A percentile compares a stretch with the other conserved stretches of the same genome.
These are phyloP conservation scores for Naumovozyma castellii DNA, from an alignment of 805 yeast genomes.

Conservation along the genomic window DNA sequence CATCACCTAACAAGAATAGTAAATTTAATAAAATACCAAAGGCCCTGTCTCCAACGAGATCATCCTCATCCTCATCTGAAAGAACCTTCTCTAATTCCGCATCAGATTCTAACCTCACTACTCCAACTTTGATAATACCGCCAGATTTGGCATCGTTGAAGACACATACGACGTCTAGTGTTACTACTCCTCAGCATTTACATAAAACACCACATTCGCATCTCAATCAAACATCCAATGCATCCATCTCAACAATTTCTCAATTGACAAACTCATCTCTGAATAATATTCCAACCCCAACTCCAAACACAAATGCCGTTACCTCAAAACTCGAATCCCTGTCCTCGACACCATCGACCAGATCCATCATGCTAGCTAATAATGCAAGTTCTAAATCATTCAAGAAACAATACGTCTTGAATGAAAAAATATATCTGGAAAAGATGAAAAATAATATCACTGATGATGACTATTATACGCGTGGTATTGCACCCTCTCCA, in stretches of 20 bases:
- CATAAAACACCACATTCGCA: not conserved
- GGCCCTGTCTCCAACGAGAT: not conserved
- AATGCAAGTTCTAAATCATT: slow-evolving; percentile 8
- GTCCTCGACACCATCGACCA: slow-evolving; percentile 3
- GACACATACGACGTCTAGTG: slow-evolving; percentile 17
- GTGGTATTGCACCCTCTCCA: slow-evolving; percentile 40
- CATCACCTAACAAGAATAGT: not conserved
- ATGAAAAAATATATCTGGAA: slow-evolving; percentile 57
- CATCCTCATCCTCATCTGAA: not conserved
- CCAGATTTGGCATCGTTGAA: slow-evolving; percentile 20
- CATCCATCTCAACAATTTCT: not conserved
- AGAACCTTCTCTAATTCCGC: slow-evolving; percentile 3
- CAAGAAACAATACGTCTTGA: slow-evolving; percentile 33
- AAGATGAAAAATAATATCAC: slow-evolving; percentile 50
- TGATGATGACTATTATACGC: slow-evolving; percentile 61
- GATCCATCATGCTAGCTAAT: not conserved
- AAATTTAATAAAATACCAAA: too few species aligned
- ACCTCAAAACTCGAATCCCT: not conserved
- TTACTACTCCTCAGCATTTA: slow-evolving; percentile 8
- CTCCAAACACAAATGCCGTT: not conserved
- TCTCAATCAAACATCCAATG: not conserved
- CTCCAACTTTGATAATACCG: slow-evolving; percentile 21
- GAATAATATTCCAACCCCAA: not conserved
- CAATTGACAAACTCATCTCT: not conserved
- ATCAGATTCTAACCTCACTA: slow-evolving; percentile 8